Conservation (phyloP, 306 rosid species). For the Senna tora region DNA sequence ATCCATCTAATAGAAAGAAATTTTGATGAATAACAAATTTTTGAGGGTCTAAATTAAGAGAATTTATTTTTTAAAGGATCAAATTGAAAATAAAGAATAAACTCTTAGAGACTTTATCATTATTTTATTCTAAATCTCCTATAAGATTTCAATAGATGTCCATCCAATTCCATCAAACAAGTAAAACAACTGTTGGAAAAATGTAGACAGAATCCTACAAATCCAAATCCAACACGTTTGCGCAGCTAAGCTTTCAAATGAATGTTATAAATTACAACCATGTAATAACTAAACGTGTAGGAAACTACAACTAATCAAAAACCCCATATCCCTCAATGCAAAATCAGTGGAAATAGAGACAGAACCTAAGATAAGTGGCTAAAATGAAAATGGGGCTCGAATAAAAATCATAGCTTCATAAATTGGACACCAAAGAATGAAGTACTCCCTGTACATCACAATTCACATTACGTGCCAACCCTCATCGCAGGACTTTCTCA, state of each 20-base stretch:
- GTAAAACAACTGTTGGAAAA: background rate
- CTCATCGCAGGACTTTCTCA: slow-evolving; percentile 45
- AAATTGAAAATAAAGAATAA: too few species aligned
- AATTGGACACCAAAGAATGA: slow-evolving; percentile 60
- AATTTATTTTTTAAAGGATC: too few species aligned
- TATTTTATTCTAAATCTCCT: too few species aligned
- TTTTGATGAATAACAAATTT: too few species aligned
- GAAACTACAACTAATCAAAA: slow-evolving; percentile 31
- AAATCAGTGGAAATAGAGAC: slow-evolving; percentile 55
- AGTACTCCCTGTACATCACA: slow-evolving; percentile 74
- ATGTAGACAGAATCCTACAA: slow-evolving; percentile 26
- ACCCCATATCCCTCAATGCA: slow-evolving; percentile 48
- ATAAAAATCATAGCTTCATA: slow-evolving; percentile 44
- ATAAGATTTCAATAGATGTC: too few species aligned
- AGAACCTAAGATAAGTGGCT: too few species aligned
- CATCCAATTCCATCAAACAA: too few species aligned
- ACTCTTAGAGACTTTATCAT: too few species aligned
- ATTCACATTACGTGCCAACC: slow-evolving; percentile 39
- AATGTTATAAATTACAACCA: slow-evolving; percentile 45
- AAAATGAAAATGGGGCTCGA: slow-evolving; percentile 41
- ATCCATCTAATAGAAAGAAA: too few species aligned
- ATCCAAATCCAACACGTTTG: slow-evolving; percentile 47
- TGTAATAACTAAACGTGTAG: slow-evolving; percentile 5
- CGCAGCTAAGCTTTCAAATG: slow-evolving; percentile 19
- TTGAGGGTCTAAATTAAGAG: too few species aligned